Evolutionary conservation across 176 grass and related monocot species (phyloP).

Genomic region (Oryza officinalis): DNA sequence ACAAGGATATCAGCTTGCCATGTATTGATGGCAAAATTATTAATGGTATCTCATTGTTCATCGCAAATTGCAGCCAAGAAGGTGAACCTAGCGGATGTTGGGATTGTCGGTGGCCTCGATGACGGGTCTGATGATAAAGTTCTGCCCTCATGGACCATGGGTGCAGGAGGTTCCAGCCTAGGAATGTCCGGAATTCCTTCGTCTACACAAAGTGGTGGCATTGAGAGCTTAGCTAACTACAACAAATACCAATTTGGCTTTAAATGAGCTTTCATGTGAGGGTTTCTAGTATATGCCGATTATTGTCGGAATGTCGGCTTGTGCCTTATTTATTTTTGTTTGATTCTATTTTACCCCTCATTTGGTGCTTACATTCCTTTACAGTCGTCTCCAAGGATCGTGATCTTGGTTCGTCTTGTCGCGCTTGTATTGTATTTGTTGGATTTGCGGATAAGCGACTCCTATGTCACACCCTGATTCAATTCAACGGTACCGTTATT

Average conservation of each 20-base stretch:
- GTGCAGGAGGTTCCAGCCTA: conserved; percentile 38
- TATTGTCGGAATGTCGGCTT: neutral
- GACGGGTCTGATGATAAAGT: conserved; percentile 65
- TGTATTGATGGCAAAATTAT: neutral
- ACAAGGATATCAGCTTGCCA: neutral
- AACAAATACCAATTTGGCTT: conserved; percentile 75
- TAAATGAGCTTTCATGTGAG: conserved; percentile 53
- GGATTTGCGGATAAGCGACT: conserved; percentile 5
- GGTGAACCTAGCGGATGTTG: conserved; percentile 86
- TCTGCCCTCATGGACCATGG: conserved; percentile 51
- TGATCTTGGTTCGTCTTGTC: conserved; percentile 18
- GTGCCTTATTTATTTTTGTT: neutral
- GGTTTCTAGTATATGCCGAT: neutral
- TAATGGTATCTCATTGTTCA: conserved; percentile 26
- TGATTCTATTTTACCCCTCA: neutral
- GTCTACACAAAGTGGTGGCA: conserved; percentile 36
- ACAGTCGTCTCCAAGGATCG: conserved; percentile 4
- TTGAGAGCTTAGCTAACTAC: conserved; percentile 66
- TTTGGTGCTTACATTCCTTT: neutral
- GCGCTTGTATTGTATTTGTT: conserved; percentile 16
- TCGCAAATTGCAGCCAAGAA: conserved; percentile 80
- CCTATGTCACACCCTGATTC: conserved; percentile 22
- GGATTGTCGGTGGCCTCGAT: conserved; percentile 74
- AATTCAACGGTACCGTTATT: neutral
- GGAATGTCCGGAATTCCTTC: conserved; percentile 58